Conservation (phyloP, 306 rosid genomes). For the Oemleria cerasiformis region DNA sequence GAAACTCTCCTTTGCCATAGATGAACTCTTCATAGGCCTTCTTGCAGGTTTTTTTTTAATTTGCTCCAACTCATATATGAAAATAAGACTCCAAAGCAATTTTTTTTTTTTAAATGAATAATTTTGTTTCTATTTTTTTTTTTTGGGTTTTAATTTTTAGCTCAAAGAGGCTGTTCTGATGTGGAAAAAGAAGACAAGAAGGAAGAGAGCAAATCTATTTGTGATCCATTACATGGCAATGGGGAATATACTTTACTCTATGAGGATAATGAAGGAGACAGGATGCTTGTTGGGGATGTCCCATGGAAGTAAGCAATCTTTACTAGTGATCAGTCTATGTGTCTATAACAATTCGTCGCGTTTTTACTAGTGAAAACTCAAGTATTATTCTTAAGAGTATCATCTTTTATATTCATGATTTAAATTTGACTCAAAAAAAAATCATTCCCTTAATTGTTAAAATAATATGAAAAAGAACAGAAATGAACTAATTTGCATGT, state of each 20-base stretch:
- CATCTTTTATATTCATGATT: neutral
- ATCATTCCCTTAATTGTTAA: neutral
- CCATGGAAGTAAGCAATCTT: constrained; percentile 80
- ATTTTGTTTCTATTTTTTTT: neutral
- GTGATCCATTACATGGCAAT: constrained; percentile 41
- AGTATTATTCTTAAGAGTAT: neutral
- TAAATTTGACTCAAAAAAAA: neutral
- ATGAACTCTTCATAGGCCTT: constrained; percentile 68
- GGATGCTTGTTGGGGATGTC: constrained; percentile 88
- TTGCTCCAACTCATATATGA: too few relatives aligned
- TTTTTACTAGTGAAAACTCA: neutral
- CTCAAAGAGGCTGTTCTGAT: constrained; percentile 50
- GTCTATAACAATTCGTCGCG: neutral
- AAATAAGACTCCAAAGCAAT: too few relatives aligned
- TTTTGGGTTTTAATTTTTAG: constrained; percentile 10
- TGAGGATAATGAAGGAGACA: constrained; percentile 88
- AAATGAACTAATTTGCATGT: neutral
- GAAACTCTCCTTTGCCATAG: constrained; percentile 69
- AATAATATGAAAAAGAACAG: neutral
- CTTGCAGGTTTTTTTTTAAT: constrained; percentile 46
- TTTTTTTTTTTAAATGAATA: neutral
- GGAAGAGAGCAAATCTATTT: constrained; percentile 38
- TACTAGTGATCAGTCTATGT: neutral
- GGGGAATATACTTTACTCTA: constrained; percentile 74
- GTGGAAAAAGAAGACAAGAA: constrained; percentile 45